A percentile compares a stretch with the other conserved stretches of the same genome.
These are phyloP conservation scores for Fraxinus americana DNA, from an alignment of 257 asterid species.

Conservation along the genomic window DNA sequence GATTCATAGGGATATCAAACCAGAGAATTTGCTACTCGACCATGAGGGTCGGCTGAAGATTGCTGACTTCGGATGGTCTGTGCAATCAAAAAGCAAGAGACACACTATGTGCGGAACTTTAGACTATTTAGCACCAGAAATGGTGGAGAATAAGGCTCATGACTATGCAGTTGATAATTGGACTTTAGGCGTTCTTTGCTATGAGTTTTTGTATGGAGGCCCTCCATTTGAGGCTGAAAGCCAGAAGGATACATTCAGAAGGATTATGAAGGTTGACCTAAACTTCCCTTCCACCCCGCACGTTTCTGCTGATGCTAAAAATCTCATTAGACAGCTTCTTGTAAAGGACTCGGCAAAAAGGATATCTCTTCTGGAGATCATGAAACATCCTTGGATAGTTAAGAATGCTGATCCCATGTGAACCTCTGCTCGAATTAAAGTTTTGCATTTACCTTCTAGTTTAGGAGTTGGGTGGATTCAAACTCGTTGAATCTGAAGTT, in stretches of 20 bases:
- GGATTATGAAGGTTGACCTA: conserved; percentile 90
- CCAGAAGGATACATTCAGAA: conserved; percentile 74
- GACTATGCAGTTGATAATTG: conserved; percentile 92
- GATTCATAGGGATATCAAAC: conserved; percentile 98
- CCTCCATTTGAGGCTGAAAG: conserved; percentile 95
- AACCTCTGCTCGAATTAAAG: conserved; percentile 41
- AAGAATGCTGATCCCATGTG: conserved; percentile 55
- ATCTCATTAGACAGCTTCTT: conserved; percentile 87
- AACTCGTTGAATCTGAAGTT: conserved; percentile 2
- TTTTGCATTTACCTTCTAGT: background rate
- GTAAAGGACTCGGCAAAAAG: conserved; percentile 85
- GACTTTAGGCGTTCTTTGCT: conserved; percentile 89
- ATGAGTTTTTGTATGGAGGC: conserved; percentile 78
- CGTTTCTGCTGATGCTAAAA: conserved; percentile 67
- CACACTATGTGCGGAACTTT: conserved; percentile 92
- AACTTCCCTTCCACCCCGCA: conserved; percentile 71
- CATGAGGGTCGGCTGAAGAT: conserved; percentile 94
- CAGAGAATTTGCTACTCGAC: conserved; percentile 91
- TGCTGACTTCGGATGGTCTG: conserved; percentile 98
- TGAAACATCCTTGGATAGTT: conserved; percentile 88
- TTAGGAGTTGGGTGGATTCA: background rate
- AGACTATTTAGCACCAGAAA: conserved; percentile 96
- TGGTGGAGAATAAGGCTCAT: conserved; percentile 92
- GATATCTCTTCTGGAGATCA: conserved; percentile 69
- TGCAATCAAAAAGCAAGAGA: conserved; percentile 80